Evolutionary conservation across 2,329 filamentous ascomycete genomes (phyloP).

Genomic region (Huntiella bhutanensis): DNA sequence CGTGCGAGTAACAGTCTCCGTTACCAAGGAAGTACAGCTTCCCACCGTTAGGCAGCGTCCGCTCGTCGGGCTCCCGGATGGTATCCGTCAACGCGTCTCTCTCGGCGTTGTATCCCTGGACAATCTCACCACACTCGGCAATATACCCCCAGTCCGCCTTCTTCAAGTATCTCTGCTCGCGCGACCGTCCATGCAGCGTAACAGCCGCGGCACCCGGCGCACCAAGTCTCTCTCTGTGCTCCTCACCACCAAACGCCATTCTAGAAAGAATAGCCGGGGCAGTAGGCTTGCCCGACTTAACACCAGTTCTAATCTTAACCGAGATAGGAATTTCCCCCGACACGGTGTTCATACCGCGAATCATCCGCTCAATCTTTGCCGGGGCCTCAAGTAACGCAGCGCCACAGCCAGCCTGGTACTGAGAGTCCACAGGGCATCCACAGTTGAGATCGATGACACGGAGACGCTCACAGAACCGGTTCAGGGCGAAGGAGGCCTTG

Average conservation of each 20-base stretch:
- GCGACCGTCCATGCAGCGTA: slow-evolving; percentile 79
- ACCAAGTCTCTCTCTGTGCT: slow-evolving; percentile 50
- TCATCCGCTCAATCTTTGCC: slow-evolving; percentile 80
- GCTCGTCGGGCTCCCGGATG: slow-evolving; percentile 52
- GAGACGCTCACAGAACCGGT: slow-evolving; percentile 58
- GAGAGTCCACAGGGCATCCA: slow-evolving; percentile 88
- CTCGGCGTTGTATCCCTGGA: slow-evolving; percentile 60
- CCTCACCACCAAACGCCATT: slow-evolving; percentile 59
- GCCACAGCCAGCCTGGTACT: slow-evolving; percentile 73
- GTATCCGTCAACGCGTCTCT: slow-evolving; percentile 55
- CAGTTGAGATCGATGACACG: slow-evolving; percentile 92
- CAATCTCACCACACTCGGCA: slow-evolving; percentile 66
- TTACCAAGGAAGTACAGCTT: slow-evolving; percentile 86
- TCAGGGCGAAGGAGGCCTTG: slow-evolving; percentile 71
- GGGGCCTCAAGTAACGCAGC: slow-evolving; percentile 80
- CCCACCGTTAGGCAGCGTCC: slow-evolving; percentile 46
- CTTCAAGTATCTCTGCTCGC: slow-evolving; percentile 85
- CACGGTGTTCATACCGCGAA: slow-evolving; percentile 88
- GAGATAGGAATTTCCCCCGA: slow-evolving; percentile 83
- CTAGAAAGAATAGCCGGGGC: slow-evolving; percentile 68
- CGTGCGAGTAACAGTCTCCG: slow-evolving; percentile 86
- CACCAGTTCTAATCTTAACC: slow-evolving; percentile 85
- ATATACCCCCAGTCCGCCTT: slow-evolving; percentile 94
- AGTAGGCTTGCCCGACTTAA: slow-evolving; percentile 58
- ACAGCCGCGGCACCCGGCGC: slow-evolving; percentile 82